Percentiles rank a stretch among this genome's conserved stretches.
These are phyloP conservation scores for Saccharomyces hybrid DNA, from an alignment of 1,139 yeast genomes.

Conservation along the genomic window DNA sequence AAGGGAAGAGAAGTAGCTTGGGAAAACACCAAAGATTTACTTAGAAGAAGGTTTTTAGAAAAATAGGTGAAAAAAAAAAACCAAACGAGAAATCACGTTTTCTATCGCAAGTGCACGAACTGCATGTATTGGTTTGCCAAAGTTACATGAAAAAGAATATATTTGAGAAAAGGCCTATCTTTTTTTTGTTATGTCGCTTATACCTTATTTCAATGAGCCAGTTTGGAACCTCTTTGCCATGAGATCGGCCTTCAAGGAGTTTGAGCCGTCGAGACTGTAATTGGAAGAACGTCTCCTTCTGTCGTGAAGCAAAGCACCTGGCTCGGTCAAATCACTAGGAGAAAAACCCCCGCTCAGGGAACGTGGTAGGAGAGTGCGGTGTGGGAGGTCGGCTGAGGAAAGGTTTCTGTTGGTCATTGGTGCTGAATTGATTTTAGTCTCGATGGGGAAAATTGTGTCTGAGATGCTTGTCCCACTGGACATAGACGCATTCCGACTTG, in stretches of 20 bases:
- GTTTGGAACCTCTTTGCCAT: no score
- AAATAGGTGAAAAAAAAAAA: conserved; percentile 19
- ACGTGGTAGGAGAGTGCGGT: neutral
- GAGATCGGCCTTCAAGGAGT: no score
- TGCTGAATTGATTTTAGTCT: neutral
- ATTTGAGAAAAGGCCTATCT: no score
- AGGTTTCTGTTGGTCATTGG: neutral
- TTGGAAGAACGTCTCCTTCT: conserved; percentile 1
- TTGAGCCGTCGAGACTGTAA: neutral
- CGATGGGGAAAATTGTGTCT: neutral
- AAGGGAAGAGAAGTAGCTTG: no score
- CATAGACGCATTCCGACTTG: neutral
- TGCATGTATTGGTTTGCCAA: no score
- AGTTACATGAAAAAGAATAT: no score
- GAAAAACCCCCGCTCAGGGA: neutral
- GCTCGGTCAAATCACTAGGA: neutral
- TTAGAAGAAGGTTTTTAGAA: conserved; percentile 12
- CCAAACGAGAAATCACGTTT: no score
- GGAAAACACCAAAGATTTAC: no score
- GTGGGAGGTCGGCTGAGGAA: neutral
- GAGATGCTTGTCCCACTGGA: neutral
- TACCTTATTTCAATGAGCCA: no score
- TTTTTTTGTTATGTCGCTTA: no score
- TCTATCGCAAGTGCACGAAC: no score
- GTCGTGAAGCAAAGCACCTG: neutral